Base-by-base conservation (phyloP, 176 grass and related monocot genomes). In the Echinochloa phyllopogon region DNA sequence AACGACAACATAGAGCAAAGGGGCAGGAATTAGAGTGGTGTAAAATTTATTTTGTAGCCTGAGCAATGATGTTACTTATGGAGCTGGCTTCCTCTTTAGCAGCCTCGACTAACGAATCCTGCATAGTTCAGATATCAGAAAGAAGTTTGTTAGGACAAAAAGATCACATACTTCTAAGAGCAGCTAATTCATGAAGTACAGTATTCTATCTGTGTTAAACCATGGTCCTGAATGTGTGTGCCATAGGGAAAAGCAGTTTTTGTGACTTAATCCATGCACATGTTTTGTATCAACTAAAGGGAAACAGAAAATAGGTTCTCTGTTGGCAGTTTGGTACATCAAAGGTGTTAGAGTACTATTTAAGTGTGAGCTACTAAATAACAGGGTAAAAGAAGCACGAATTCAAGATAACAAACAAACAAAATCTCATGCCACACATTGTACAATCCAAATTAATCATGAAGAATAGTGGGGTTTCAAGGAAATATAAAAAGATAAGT, bases 71-170 rank as follows among this genome's bases (percentile, higher is more conserved):
- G 74, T 90, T 97, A 67, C 90, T 94, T 79, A 97, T 97, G 10
- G 94, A 97, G 81, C 80, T 63, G 44, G 89, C 79, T 83, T 97
- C 87, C 82, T 92, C 89, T 92, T 97, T 94, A 15, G 90, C 94
- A 44, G 92, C 87, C 89, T 97, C 94, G 44, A 97, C 92, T 81
- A 94, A 78, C 0, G 92, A 92, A 89, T 97, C 94, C 90, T 92
- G 66, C 38, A 50, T 10, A 58, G 60, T 27, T 9, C 14, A 38
- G 1, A 25, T 79, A 25, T 39, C 43, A 18, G 1, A n/a, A 78
- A 44, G 27, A 67, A 50, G 40, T 47, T 14, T 58, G 47, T 86
- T 48, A 83, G 33, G 3, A 83, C 2, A 40, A 72, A 70, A 69
- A 48, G 15, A 60, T 6, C 18, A 18, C 45, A 27, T 1, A 43